Evolutionary conservation across 169 alveolate genomes (phyloP).

Genomic region (Cryptosporidium muris): DNA sequence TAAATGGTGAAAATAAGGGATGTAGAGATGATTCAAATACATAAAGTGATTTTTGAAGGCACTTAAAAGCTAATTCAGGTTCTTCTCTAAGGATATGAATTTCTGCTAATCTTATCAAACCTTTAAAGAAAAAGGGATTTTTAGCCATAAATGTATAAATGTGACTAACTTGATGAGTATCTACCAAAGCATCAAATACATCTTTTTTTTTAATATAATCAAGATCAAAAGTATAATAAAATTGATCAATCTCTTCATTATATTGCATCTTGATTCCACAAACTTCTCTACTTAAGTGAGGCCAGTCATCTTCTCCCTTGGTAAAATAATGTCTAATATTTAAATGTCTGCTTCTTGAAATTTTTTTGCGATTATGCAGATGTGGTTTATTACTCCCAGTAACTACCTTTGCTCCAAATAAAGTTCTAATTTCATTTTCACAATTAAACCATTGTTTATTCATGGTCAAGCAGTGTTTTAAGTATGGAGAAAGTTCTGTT

Average conservation of each 20-base stretch:
- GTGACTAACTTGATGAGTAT: constrained; percentile 27
- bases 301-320: constrained; percentile 34
- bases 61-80: constrained; percentile 32
- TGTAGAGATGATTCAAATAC: constrained; percentile 63
- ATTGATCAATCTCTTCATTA: constrained; percentile 56
- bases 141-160: constrained; percentile 40
- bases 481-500: too few species aligned
- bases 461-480: constrained; percentile 32
- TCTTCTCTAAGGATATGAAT: constrained; percentile 38
- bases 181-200: constrained; percentile 12
- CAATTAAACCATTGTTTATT: constrained; percentile 36
- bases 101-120: constrained; percentile 40
- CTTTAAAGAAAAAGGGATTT: constrained; percentile 60
- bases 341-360: constrained; percentile 13
- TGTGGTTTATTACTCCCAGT: neutral
- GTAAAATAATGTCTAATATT: constrained; percentile 50
- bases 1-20: constrained; percentile 62
- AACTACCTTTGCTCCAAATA: constrained; percentile 35
- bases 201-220: constrained; percentile 56
- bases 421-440: constrained; percentile 50
- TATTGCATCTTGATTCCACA: constrained; percentile 51
- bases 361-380: neutral
- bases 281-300: constrained; percentile 47
- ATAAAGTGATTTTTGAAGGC: constrained; percentile 48
- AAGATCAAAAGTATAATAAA: constrained; percentile 45